Conservation (phyloP, 2,329 filamentous ascomycete genomes). For the Trichoderma brevicompactum region DNA sequence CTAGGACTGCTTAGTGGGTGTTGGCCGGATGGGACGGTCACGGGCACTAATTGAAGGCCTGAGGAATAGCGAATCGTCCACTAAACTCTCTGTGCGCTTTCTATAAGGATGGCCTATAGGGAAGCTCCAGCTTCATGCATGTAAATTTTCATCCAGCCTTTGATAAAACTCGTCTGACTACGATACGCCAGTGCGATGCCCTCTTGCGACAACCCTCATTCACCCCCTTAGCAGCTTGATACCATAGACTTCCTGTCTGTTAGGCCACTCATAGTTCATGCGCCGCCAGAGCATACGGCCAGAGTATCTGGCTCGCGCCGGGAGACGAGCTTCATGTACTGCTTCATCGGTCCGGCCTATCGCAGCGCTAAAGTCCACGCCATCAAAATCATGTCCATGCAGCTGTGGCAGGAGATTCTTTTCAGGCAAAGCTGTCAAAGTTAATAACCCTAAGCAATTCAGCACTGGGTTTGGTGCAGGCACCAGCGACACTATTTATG, state of each 20-base stretch:
- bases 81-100: background rate
- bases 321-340: conserved; percentile 23
- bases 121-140: no score
- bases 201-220: background rate
- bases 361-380: background rate
- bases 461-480: conserved; percentile 31
- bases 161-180: no score
- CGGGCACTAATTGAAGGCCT: background rate
- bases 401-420: background rate
- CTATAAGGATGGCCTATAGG: background rate
- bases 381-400: background rate
- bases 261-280: conserved; percentile 31
- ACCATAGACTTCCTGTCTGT: background rate
- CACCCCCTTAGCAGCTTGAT: background rate
- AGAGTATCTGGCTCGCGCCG: conserved; percentile 32
- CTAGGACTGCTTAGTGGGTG: background rate
- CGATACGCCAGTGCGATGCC: no score
- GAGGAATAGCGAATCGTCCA: background rate
- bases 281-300: conserved; percentile 34
- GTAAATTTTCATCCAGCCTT: no score
- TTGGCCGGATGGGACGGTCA: background rate
- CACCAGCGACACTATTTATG: conserved; percentile 75
- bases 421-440: background rate
- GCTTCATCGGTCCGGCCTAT: conserved; percentile 2
- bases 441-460: background rate